phyloP scores from a whole-genome alignment of 1,139 yeast species.

The Sugiyamaella novakii region DNA sequence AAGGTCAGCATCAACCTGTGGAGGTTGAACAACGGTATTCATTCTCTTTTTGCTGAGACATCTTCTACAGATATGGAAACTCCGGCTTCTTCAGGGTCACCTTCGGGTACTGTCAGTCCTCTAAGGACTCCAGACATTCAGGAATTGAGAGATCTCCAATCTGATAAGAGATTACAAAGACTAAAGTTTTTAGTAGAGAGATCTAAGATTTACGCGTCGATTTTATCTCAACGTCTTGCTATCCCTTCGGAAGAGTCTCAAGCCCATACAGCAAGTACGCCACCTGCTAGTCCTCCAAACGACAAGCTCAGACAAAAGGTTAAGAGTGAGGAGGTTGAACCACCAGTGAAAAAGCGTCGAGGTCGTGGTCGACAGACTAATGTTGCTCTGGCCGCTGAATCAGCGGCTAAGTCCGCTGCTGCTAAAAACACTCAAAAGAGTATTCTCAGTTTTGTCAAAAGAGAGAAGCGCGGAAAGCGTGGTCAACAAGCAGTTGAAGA shows the following conservation, averaged over 20 bases:
- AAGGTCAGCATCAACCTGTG: background rate
- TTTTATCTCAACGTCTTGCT: slow-evolving; percentile 71
- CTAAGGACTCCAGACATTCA: slow-evolving; percentile 17
- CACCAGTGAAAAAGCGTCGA: slow-evolving; percentile 16
- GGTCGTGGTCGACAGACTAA: slow-evolving; percentile 15
- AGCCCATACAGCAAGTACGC: too few species aligned
- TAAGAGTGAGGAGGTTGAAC: slow-evolving; percentile 40
- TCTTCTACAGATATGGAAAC: slow-evolving; percentile 17
- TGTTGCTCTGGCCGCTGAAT: slow-evolving; percentile 15
- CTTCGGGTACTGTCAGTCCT: slow-evolving; percentile 22
- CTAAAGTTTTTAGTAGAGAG: slow-evolving; percentile 74
- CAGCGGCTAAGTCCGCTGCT: slow-evolving; percentile 14
- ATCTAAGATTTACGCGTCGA: slow-evolving; percentile 80
- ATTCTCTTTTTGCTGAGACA: too few species aligned
- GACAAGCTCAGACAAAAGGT: too few species aligned
- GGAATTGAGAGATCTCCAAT: slow-evolving; percentile 27
- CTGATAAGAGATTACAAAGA: slow-evolving; percentile 56
- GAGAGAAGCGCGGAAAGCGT: background rate
- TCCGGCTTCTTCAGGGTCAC: slow-evolving; percentile 11
- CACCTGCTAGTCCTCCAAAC: too few species aligned
- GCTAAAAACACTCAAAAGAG: slow-evolving; percentile 22
- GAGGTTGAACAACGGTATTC: background rate
- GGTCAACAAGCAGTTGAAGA: slow-evolving; percentile 3
- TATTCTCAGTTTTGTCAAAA: slow-evolving; percentile 23
- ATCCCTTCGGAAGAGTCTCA: slow-evolving; percentile 35